Base-by-base conservation (phyloP, 2,329 filamentous ascomycete species). In the Aspergillus cejpii region DNA sequence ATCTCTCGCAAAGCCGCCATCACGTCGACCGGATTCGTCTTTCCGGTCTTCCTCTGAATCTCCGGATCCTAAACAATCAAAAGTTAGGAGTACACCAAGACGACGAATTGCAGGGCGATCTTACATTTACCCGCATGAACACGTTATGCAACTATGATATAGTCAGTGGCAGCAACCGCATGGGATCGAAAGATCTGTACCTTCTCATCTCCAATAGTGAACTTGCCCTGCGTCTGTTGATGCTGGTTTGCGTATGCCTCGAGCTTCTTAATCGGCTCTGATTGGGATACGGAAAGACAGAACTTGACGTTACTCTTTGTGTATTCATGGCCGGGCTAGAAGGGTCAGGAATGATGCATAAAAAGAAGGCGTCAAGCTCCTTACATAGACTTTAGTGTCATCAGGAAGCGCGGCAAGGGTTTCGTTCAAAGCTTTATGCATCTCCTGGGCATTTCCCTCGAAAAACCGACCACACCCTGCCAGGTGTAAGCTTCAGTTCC, bases 151-250 rank as follows among this genome's bases (percentile, higher is more conserved):
- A 73, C 86, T 91, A 51, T 8, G 14, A 20, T 7, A 20, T 26
- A 12, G 37, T 45, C 31, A 51, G 44, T 34, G 8, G n/a, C 15
- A 3, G 17, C 11, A 8, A 19, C 20, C 17, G 29, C 2, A 29
- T 8, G 20, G 6, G 29, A 37, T 27, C 1, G 8, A 19, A 2
- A 19, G n/a, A 20, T 8, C 7, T 68, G 45, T 67, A 87, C 87
- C 83, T 97, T 97, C 71, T 98, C 92, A 61, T 98, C 89, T 0
- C 85, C 90, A 67, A 98, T 97, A 0, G 91, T 98, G 58, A 95
- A 97, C 62, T 89, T 87, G 37, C 92, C 92, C 66, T 95, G 90
- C 1, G 92, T 97, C 71, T 96, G 79, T 69, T 83, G 74, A 67
- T 96, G 91, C 48, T 78, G 75, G 43, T 86, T 80, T 1, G 87